Conservation (phyloP, 208 protist species). For the Herpetomonas tarakana region DNA sequence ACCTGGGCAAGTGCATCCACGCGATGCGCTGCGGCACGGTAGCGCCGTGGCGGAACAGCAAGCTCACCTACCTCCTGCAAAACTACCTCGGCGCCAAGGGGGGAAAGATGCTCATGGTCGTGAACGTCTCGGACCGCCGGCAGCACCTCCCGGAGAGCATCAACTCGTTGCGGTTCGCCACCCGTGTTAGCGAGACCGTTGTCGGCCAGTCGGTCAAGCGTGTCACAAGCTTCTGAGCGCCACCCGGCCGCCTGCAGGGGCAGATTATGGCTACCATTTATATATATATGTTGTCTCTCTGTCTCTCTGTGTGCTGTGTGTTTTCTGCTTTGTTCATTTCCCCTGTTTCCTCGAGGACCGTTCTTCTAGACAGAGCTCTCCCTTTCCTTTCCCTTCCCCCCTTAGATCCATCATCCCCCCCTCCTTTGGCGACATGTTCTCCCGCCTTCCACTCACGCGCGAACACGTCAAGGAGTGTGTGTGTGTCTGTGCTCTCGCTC, state of each 20-base stretch:
- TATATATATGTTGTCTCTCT: too few species aligned
- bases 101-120: conserved; percentile 92
- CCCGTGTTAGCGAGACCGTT: conserved; percentile 82
- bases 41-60: conserved; percentile 90
- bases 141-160: conserved; percentile 76
- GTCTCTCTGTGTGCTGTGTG: conserved; percentile 7
- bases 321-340: conserved; percentile 17
- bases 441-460: too few species aligned
- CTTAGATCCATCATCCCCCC: background rate
- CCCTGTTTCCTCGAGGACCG: background rate
- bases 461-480: too few species aligned
- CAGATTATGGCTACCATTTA: too few species aligned
- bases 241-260: background rate
- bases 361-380: background rate
- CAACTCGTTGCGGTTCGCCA: conserved; percentile 93
- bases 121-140: conserved; percentile 82
- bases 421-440: too few species aligned
- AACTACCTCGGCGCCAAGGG: conserved; percentile 86
- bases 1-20: conserved; percentile 93
- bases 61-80: conserved; percentile 91
- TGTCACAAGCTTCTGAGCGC: conserved; percentile 48
- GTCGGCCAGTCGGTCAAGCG: conserved; percentile 81
- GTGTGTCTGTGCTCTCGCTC: background rate
- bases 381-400: background rate
- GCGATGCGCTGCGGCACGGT: conserved; percentile 68